phyloP scores from a whole-genome alignment of 805 yeast species.

The Yamadazyma akitaensis region DNA sequence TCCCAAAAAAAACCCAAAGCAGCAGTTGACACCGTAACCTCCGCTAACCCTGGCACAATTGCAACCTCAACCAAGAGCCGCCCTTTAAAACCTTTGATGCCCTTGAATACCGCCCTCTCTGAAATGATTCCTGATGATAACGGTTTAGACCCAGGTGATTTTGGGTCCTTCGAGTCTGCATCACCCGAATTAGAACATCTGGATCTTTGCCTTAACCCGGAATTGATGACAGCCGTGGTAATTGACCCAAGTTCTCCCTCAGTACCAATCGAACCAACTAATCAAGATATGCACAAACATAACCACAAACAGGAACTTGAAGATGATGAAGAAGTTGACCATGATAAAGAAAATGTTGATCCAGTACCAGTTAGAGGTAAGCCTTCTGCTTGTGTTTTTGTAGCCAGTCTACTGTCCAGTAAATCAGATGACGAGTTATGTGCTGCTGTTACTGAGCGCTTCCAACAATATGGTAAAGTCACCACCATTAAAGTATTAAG shows the following conservation, averaged over 20 bases:
- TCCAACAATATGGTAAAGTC: constrained; percentile 67
- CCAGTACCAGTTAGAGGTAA: constrained; percentile 41
- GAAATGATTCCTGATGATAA: background rate
- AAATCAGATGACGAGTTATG: constrained; percentile 70
- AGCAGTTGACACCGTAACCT: background rate
- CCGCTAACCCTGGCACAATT: background rate
- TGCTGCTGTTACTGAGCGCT: constrained; percentile 64
- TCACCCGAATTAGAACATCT: background rate
- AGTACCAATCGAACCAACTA: background rate
- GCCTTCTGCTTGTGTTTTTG: constrained; percentile 87
- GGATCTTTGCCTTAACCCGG: background rate
- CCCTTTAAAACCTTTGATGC: background rate
- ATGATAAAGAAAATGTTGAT: constrained; percentile 9
- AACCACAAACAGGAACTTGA: background rate
- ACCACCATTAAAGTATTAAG: constrained; percentile 77
- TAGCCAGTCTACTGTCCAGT: constrained; percentile 71
- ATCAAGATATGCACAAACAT: background rate
- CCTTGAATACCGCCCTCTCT: background rate
- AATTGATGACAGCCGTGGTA: background rate
- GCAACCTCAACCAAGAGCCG: background rate
- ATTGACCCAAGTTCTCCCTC: background rate
- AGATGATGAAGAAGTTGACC: background rate
- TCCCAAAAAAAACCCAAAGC: background rate
- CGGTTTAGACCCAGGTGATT: background rate
- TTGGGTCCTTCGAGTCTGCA: background rate